phyloP scores from a whole-genome alignment of 345 rosid species.

The Citrus cavaleriei region DNA sequence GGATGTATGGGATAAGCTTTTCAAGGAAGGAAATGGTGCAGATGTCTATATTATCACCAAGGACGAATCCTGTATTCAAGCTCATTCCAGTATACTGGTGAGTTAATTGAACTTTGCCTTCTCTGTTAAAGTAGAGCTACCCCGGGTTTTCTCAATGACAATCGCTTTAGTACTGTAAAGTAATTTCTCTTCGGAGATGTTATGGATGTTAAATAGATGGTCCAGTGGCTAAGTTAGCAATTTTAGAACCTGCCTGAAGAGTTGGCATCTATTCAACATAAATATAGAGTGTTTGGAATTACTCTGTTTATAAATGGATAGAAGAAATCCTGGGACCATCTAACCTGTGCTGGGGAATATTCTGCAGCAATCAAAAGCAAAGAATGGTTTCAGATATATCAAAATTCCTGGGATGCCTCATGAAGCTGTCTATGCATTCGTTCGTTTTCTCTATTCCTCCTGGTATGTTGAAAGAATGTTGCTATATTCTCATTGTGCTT shows the following conservation, averaged over 20 bases:
- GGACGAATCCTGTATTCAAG: constrained; percentile 34
- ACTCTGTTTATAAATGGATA: neutral
- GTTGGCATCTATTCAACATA: neutral
- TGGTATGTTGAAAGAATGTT: constrained; percentile 36
- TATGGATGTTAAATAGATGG: neutral
- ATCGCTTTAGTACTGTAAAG: neutral
- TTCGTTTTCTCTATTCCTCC: constrained; percentile 80
- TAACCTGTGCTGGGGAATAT: constrained; percentile 51
- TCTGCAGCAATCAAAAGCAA: constrained; percentile 40
- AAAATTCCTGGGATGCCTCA: constrained; percentile 65
- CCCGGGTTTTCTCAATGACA: neutral
- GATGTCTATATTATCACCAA: constrained; percentile 56
- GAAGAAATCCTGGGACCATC: neutral
- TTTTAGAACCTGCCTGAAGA: neutral
- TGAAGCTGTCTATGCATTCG: constrained; percentile 54
- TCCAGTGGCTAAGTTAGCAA: neutral
- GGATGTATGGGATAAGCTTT: constrained; percentile 23
- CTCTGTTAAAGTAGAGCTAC: neutral
- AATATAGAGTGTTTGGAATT: neutral
- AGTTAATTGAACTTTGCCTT: constrained; percentile 16
- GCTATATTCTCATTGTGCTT: no score
- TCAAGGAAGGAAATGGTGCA: constrained; percentile 56
- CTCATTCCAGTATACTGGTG: constrained; percentile 70
- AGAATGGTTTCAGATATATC: constrained; percentile 41
- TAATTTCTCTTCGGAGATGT: neutral